These are phyloP conservation scores for Entrophospora sp. DNA, from an alignment of 192 early-diverging fungal genomes.

Conservation along the genomic window DNA sequence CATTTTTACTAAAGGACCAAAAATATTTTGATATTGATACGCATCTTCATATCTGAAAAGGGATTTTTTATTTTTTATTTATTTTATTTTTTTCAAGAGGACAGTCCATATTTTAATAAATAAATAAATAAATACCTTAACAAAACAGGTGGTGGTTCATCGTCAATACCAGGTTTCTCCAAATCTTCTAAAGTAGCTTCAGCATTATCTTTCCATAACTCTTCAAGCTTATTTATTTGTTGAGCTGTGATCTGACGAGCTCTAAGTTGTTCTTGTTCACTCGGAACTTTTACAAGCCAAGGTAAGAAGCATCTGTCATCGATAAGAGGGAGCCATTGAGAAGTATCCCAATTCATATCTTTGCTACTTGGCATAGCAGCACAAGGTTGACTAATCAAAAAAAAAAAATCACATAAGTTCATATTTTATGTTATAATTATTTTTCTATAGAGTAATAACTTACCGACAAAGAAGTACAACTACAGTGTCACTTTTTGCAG, in stretches of 20 bases:
- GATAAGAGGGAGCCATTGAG: constrained; percentile 95
- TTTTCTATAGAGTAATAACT: not conserved
- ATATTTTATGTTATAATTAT: not conserved
- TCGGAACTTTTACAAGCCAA: constrained; percentile 90
- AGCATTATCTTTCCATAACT: constrained; percentile 75
- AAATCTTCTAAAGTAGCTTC: constrained; percentile 73
- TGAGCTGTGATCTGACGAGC: constrained; percentile 73
- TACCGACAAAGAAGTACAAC: constrained; percentile 94
- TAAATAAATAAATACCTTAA: constrained; percentile 41
- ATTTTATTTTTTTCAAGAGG: too few relatives aligned
- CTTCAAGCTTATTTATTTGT: constrained; percentile 84
- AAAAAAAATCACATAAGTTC: constrained; percentile 1
- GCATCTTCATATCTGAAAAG: constrained; percentile 82
- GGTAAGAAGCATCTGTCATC: constrained; percentile 88
- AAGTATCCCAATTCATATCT: constrained; percentile 93
- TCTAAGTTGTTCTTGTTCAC: constrained; percentile 72
- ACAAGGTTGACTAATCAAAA: constrained; percentile 67
- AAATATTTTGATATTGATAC: constrained; percentile 94
- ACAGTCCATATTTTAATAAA: too few relatives aligned
- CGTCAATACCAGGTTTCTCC: constrained; percentile 70
- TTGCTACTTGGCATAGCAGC: constrained; percentile 82
- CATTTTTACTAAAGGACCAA: constrained; percentile 89
- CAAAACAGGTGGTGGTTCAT: constrained; percentile 76
- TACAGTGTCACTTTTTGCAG: constrained; percentile 95
- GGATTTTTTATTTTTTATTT: not conserved